Conservation (phyloP, 1,284 basidiomycete species). For the Cutaneotrichosporon cyanovorans region DNA sequence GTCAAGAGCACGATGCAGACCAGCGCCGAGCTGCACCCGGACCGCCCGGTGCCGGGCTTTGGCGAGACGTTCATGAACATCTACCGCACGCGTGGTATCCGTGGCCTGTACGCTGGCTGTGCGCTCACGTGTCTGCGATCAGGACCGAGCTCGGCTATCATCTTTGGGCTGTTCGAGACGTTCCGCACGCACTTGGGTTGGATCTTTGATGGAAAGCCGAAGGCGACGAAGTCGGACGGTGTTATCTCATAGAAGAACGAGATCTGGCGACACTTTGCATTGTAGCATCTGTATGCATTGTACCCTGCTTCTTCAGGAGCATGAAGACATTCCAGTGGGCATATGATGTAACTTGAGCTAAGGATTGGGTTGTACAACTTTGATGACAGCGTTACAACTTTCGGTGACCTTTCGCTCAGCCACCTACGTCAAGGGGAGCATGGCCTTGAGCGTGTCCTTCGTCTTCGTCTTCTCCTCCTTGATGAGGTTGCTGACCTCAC, state of each 20-base stretch:
- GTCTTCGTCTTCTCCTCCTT: constrained; percentile 69
- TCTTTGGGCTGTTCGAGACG: constrained; percentile 83
- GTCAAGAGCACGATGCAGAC: constrained; percentile 96
- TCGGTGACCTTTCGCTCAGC: too few relatives aligned
- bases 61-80: constrained; percentile 63
- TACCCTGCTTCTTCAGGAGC: too few relatives aligned
- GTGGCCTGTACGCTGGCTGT: constrained; percentile 89
- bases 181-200: constrained; percentile 46
- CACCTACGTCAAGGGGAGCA: too few relatives aligned
- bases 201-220: constrained; percentile 15
- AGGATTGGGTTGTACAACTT: too few relatives aligned
- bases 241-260: too few relatives aligned
- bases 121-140: constrained; percentile 82
- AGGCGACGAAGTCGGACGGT: too few relatives aligned
- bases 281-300: too few relatives aligned
- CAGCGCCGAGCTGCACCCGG: constrained; percentile 71
- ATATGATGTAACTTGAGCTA: too few relatives aligned
- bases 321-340: too few relatives aligned
- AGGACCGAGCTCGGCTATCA: constrained; percentile 82
- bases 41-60: constrained; percentile 53
- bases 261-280: too few relatives aligned
- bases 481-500: constrained; percentile 61
- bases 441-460: constrained; percentile 22
- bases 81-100: constrained; percentile 67
- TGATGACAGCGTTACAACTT: too few relatives aligned